These are phyloP conservation scores for Penicillium brevicompactum DNA, from an alignment of 2,329 filamentous ascomycete species.

Conservation along the genomic window DNA sequence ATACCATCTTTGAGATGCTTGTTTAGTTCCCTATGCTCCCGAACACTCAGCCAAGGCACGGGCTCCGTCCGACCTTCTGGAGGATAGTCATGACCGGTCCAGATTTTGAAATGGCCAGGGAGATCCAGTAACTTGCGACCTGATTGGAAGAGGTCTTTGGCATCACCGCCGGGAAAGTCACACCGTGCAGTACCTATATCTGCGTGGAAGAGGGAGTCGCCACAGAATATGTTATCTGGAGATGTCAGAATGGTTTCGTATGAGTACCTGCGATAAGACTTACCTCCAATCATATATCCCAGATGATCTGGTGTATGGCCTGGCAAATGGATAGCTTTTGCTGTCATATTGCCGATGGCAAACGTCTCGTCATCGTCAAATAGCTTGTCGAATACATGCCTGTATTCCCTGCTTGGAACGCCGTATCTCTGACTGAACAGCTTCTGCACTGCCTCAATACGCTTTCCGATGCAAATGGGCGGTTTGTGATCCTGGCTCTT, in stretches of 20 bases:
- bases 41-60: slow-evolving; percentile 48
- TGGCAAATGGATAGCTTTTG: slow-evolving; percentile 58
- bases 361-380: slow-evolving; percentile 61
- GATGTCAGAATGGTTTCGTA: not conserved
- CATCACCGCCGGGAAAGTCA: slow-evolving; percentile 58
- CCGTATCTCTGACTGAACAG: slow-evolving; percentile 56
- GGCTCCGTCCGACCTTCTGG: slow-evolving; percentile 38
- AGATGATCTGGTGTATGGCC: slow-evolving; percentile 67
- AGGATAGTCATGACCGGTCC: slow-evolving; percentile 60
- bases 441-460: slow-evolving; percentile 57
- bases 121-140: slow-evolving; percentile 47
- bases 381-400: slow-evolving; percentile 54
- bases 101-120: slow-evolving; percentile 51
- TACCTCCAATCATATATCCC: slow-evolving; percentile 59
- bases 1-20: slow-evolving; percentile 52
- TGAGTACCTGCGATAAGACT: not conserved
- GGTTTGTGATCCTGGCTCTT: slow-evolving; percentile 43
- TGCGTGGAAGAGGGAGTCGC: slow-evolving; percentile 56
- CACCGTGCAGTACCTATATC: slow-evolving; percentile 57
- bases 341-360: slow-evolving; percentile 52
- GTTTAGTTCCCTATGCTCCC: slow-evolving; percentile 50
- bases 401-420: slow-evolving; percentile 48
- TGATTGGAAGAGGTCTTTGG: slow-evolving; percentile 49
- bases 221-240: slow-evolving; percentile 54
- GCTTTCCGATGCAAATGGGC: slow-evolving; percentile 58